Evolutionary conservation across 148 eudicot genomes (phyloP), one percentile per base, ranked within the genome.

Genomic region (Fallopia convolvulus): DNA sequence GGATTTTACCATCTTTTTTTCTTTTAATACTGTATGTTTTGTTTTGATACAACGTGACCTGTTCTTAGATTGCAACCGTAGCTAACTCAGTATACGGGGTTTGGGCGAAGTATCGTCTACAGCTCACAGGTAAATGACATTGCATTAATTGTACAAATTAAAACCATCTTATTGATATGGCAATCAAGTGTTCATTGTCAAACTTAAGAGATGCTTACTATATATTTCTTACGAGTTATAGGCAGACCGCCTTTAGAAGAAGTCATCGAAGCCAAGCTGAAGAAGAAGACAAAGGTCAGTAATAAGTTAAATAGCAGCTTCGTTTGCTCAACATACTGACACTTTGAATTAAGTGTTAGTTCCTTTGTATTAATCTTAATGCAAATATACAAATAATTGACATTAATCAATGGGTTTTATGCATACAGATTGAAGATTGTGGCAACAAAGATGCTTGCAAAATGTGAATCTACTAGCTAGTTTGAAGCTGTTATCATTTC

Each of bases 41-140:
- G 40, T 70, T 61, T 72, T 30, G 9, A 11, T 56, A 79, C 75
- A 47, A 79, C 10, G 61, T 76, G 11, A 26, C 5, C 77, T 3
- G 46, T 73, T 66, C 40, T 63, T 87, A 94, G 99, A 77, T 91
- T 85, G 91, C 97, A 42, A 86, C 88, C 68, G 77, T 92, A 48
- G 98, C 92, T 71, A 89, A 90, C 47, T 87, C 89, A 18, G 84
- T 94, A 41, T 94, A 94, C 79, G 91, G 92, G 75, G 81, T 89
- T 53, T 92, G 98, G 98, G 97, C 96, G 53, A 92, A 89, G 84
- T 90, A 92, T 79, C 97, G 92, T 74, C 93, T 94, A 74, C 91
- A 86, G 85, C 76, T 94, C 80, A 92, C 97, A 82, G 99, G 97
- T 93, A 65, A 48, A 21, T 4, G 49, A 36, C 72, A 13, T 17